A percentile compares a stretch with the other conserved stretches of the same genome.
Conservation (phyloP, 208 protist species). For the Leishmania tarentolae region DNA sequence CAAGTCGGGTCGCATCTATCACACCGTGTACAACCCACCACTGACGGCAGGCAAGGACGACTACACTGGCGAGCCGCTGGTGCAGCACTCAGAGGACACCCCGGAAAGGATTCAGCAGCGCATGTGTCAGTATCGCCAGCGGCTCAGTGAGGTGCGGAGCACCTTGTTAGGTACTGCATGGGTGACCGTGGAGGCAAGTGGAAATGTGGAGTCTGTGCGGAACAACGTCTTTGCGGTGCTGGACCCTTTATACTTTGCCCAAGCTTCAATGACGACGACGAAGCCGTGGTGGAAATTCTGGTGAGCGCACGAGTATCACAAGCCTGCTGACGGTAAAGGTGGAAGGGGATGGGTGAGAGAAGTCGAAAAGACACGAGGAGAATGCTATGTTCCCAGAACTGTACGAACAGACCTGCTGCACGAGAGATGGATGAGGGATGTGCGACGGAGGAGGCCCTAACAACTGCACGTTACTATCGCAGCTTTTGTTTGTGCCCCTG, state of each 20-base stretch:
- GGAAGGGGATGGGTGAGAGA: background rate
- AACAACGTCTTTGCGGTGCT: conserved; percentile 76
- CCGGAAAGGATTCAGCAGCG: conserved; percentile 81
- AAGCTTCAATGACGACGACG: conserved; percentile 19
- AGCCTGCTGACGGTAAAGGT: background rate
- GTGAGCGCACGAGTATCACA: conserved; percentile 4
- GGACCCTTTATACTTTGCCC: conserved; percentile 53
- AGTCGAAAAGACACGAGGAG: background rate
- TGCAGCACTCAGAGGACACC: conserved; percentile 90
- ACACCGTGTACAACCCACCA: conserved; percentile 92
- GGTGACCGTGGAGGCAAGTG: conserved; percentile 63
- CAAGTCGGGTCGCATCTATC: conserved; percentile 89
- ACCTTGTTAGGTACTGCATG: conserved; percentile 68
- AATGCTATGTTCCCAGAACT: too few species aligned
- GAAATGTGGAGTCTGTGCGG: conserved; percentile 70
- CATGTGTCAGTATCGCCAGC: conserved; percentile 74
- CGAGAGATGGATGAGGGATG: background rate
- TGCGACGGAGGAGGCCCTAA: background rate
- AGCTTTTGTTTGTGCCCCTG: background rate
- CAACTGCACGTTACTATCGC: background rate
- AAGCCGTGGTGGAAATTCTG: conserved; percentile 61
- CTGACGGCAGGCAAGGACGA: conserved; percentile 87
- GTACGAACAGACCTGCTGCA: background rate
- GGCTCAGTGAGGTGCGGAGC: conserved; percentile 73
- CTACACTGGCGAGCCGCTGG: conserved; percentile 89